Evolutionary conservation across 768 basidiomycete species (phyloP).

Genomic region (Mrakia blollopis): DNA sequence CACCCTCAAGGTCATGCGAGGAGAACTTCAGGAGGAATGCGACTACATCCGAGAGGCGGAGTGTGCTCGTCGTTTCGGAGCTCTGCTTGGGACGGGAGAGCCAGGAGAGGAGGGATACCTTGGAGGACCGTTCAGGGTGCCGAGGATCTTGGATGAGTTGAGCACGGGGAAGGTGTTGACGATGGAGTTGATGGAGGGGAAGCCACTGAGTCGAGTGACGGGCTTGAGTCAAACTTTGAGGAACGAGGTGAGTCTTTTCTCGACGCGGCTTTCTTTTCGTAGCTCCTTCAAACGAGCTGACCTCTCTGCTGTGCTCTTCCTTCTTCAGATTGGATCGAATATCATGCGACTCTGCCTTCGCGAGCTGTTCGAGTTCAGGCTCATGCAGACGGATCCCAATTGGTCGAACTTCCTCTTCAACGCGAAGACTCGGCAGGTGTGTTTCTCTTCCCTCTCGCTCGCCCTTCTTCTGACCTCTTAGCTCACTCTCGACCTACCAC

Average conservation of each 20-base stretch:
- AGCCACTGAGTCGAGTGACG: slow-evolving; percentile 71
- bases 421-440: slow-evolving; percentile 56
- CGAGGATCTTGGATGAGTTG: slow-evolving; percentile 71
- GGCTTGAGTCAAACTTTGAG: slow-evolving; percentile 53
- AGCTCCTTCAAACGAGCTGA: not conserved
- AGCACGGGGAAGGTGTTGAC: slow-evolving; percentile 79
- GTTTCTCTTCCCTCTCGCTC: slow-evolving; percentile 8
- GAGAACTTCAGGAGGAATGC: slow-evolving; percentile 88
- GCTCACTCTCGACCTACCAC: not conserved
- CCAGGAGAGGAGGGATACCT: slow-evolving; percentile 19
- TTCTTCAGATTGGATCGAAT: slow-evolving; percentile 67
- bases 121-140: slow-evolving; percentile 68
- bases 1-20: slow-evolving; percentile 80
- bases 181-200: slow-evolving; percentile 77
- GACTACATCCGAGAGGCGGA: slow-evolving; percentile 78
- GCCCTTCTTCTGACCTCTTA: no score
- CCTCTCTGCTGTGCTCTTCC: not conserved
- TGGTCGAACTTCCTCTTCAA: slow-evolving; percentile 98
- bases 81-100: slow-evolving; percentile 35
- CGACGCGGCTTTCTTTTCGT: not conserved
- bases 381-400: slow-evolving; percentile 99
- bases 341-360: slow-evolving; percentile 80
- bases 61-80: slow-evolving; percentile 58
- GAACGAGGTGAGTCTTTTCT: slow-evolving; percentile 57
- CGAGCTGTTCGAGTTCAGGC: slow-evolving; percentile 82